phyloP scores from a whole-genome alignment of 1,284 basidiomycete species.

The Cerioporus squamosus region DNA sequence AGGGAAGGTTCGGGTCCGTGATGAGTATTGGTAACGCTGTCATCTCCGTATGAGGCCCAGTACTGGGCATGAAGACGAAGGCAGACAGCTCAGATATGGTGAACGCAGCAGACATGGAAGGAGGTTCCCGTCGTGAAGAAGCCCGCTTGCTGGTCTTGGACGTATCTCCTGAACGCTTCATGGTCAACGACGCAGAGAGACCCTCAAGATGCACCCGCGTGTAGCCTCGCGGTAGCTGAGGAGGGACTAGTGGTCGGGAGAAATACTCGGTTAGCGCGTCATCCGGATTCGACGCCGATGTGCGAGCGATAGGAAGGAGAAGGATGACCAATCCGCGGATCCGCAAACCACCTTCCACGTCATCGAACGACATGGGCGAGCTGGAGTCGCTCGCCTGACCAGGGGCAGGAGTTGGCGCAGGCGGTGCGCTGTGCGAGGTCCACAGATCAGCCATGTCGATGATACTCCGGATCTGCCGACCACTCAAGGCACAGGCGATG shows the following conservation, averaged over 20 bases:
- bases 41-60: slow-evolving; percentile 12
- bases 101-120: slow-evolving; percentile 28
- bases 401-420: not conserved
- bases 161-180: slow-evolving; percentile 12
- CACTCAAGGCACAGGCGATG: slow-evolving; percentile 53
- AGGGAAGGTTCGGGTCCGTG: slow-evolving; percentile 60
- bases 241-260: slow-evolving; percentile 58
- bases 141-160: slow-evolving; percentile 1
- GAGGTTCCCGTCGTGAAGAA: slow-evolving; percentile 12
- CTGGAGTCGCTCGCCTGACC: not conserved
- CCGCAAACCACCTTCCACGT: slow-evolving; percentile 41
- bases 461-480: slow-evolving; percentile 55
- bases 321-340: slow-evolving; percentile 57
- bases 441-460: slow-evolving; percentile 46
- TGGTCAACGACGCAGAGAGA: slow-evolving; percentile 42
- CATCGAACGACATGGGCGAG: slow-evolving; percentile 33
- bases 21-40: slow-evolving; percentile 63
- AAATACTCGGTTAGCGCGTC: slow-evolving; percentile 49
- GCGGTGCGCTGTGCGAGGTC: slow-evolving; percentile 34
- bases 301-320: slow-evolving; percentile 41
- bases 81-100: slow-evolving; percentile 55
- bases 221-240: slow-evolving; percentile 51
- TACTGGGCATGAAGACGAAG: slow-evolving; percentile 46
- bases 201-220: slow-evolving; percentile 62
- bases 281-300: slow-evolving; percentile 6